A percentile compares a stretch with the other conserved stretches of the same genome.
phyloP scores from a whole-genome alignment of 2,329 filamentous ascomycete species.

The Hypocrella siamensis region DNA sequence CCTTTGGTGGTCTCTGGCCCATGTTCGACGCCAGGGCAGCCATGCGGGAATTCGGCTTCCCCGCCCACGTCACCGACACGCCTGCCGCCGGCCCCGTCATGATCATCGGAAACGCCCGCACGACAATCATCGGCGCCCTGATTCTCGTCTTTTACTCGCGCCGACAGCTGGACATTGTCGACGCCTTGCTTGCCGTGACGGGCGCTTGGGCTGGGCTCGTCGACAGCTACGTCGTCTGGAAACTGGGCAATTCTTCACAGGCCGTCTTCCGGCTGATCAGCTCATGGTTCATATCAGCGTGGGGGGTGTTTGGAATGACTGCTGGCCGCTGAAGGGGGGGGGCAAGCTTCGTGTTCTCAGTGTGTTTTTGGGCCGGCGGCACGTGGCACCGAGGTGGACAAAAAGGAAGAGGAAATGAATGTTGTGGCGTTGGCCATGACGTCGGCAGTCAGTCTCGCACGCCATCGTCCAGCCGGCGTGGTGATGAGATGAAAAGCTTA shows the following conservation, averaged over 20 bases:
- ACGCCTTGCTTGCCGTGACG: constrained; percentile 4
- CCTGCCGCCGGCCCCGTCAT: constrained; percentile 4
- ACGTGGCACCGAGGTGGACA: too few relatives aligned
- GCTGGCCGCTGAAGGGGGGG: constrained; percentile 2
- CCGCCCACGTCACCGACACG: constrained; percentile 2
- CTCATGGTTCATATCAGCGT: constrained; percentile 3
- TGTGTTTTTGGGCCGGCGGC: not conserved
- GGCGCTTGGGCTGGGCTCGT: constrained; percentile 4
- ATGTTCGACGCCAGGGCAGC: constrained; percentile 4
- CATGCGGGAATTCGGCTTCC: constrained; percentile 6
- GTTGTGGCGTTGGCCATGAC: too few relatives aligned
- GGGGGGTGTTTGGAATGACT: constrained; percentile 4
- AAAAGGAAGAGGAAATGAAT: too few relatives aligned
- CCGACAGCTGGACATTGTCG: constrained; percentile 3
- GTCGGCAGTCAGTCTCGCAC: too few relatives aligned
- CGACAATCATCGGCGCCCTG: constrained; percentile 4
- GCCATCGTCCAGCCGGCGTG: too few relatives aligned
- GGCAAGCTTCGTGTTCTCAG: too few relatives aligned
- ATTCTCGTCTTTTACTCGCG: constrained; percentile 5
- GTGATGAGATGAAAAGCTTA: too few relatives aligned
- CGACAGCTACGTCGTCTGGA: constrained; percentile 5
- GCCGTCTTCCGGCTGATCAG: constrained; percentile 4
- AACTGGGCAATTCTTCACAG: constrained; percentile 3
- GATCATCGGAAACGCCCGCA: constrained; percentile 3
- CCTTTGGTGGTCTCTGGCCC: constrained; percentile 6